Conservation (phyloP, 257 asterid species). For the Knoxia roxburghii region DNA sequence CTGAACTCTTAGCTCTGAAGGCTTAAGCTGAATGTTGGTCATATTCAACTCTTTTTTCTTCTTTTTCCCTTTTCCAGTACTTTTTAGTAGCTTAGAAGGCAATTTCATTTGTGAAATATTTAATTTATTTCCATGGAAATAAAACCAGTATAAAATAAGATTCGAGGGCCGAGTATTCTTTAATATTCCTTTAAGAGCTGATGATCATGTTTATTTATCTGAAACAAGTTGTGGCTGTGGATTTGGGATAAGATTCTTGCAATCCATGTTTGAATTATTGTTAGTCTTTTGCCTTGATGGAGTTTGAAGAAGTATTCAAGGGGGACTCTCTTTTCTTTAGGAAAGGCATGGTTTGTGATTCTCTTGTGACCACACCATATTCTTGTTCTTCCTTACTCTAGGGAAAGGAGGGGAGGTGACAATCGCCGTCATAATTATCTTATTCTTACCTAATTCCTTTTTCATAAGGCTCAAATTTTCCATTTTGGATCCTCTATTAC, state of each 20-base stretch:
- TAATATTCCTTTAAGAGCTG: background rate
- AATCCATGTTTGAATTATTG: too few relatives aligned
- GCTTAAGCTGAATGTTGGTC: slow-evolving; percentile 10
- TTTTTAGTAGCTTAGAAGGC: slow-evolving; percentile 22
- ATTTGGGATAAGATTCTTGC: background rate
- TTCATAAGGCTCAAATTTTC: too few relatives aligned
- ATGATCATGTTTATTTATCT: background rate
- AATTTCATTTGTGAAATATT: slow-evolving; percentile 27
- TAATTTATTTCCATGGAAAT: slow-evolving; percentile 18
- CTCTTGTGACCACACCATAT: too few relatives aligned
- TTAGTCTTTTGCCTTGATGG: too few relatives aligned
- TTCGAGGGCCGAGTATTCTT: slow-evolving; percentile 2
- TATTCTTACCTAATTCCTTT: too few relatives aligned
- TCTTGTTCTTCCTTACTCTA: too few relatives aligned
- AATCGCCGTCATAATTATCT: too few relatives aligned
- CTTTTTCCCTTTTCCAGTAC: slow-evolving; percentile 24
- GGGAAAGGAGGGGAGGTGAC: too few relatives aligned
- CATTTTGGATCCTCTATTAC: too few relatives aligned
- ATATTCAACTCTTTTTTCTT: slow-evolving; percentile 13
- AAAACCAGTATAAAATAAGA: slow-evolving; percentile 28
- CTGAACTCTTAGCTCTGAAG: slow-evolving; percentile 11
- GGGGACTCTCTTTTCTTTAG: too few relatives aligned
- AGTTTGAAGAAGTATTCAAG: too few relatives aligned
- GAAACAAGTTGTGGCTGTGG: background rate
- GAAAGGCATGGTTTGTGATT: too few relatives aligned